phyloP scores from a whole-genome alignment of 192 early-diverging fungal genomes.

The Backusella morwellensis region DNA sequence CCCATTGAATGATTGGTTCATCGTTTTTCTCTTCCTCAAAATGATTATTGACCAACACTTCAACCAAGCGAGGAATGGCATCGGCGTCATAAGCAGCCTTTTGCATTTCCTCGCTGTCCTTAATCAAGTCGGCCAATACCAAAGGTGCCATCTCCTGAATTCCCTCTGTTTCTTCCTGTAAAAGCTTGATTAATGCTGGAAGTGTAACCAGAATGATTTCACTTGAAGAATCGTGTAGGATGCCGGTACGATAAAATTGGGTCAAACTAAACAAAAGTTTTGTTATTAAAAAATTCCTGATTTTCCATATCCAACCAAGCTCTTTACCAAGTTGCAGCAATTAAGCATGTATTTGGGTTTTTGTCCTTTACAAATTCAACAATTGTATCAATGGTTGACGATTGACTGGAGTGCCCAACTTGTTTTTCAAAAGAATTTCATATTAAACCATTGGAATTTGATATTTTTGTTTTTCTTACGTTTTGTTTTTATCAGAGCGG shows the following conservation, averaged over 20 bases:
- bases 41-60: slow-evolving; percentile 44
- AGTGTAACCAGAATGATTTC: slow-evolving; percentile 56
- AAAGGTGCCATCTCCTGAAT: slow-evolving; percentile 69
- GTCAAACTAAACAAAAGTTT: slow-evolving; percentile 45
- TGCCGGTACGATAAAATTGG: slow-evolving; percentile 61
- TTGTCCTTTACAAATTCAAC: slow-evolving; percentile 65
- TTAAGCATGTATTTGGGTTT: slow-evolving; percentile 62
- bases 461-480: slow-evolving; percentile 24
- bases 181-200: slow-evolving; percentile 68
- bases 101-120: slow-evolving; percentile 71
- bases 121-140: slow-evolving; percentile 70
- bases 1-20: slow-evolving; percentile 29
- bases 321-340: slow-evolving; percentile 62
- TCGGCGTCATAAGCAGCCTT: slow-evolving; percentile 73
- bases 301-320: background rate
- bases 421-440: background rate
- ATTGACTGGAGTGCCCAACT: background rate
- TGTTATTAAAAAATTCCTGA: background rate
- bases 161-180: slow-evolving; percentile 45
- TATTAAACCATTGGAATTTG: background rate
- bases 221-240: slow-evolving; percentile 49
- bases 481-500: slow-evolving; percentile 47
- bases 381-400: slow-evolving; percentile 37
- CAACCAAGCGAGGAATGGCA: slow-evolving; percentile 61
- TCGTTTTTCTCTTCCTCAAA: slow-evolving; percentile 17